Conservation (phyloP, 495 filamentous ascomycete species). For the Astrothelium subdiscretum region DNA sequence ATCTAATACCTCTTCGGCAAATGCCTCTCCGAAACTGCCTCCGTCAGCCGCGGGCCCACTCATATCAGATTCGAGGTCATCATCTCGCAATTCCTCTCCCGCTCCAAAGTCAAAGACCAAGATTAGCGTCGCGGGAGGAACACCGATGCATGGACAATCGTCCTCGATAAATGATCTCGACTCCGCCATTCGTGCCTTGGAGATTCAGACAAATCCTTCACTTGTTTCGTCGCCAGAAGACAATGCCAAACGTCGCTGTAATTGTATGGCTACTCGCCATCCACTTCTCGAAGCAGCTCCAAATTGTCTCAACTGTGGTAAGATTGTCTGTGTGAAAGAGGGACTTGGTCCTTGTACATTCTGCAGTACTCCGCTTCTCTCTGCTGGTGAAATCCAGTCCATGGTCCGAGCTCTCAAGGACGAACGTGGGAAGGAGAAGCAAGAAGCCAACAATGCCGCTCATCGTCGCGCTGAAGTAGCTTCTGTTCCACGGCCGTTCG, state of each 20-base stretch:
- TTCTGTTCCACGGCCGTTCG: slow-evolving; percentile 14
- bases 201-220: slow-evolving; percentile 77
- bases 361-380: slow-evolving; percentile 64
- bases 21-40: slow-evolving; percentile 40
- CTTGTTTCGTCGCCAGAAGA: slow-evolving; percentile 33
- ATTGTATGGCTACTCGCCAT: slow-evolving; percentile 75
- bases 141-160: slow-evolving; percentile 64
- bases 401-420: slow-evolving; percentile 82
- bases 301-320: slow-evolving; percentile 86
- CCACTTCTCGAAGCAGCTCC: slow-evolving; percentile 76
- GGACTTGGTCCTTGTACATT: slow-evolving; percentile 93
- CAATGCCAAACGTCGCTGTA: slow-evolving; percentile 51
- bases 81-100: slow-evolving; percentile 39
- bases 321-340: slow-evolving; percentile 93
- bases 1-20: slow-evolving; percentile 17
- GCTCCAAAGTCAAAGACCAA: slow-evolving; percentile 40
- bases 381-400: slow-evolving; percentile 55
- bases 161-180: slow-evolving; percentile 74
- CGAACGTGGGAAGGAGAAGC: slow-evolving; percentile 75
- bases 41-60: slow-evolving; percentile 63
- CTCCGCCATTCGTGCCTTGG: slow-evolving; percentile 78
- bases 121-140: slow-evolving; percentile 56
- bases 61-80: slow-evolving; percentile 53
- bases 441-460: slow-evolving; percentile 60
- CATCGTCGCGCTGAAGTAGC: slow-evolving; percentile 54